phyloP scores from a whole-genome alignment of 306 rosid species.

The Casuarina equisetifolia region DNA sequence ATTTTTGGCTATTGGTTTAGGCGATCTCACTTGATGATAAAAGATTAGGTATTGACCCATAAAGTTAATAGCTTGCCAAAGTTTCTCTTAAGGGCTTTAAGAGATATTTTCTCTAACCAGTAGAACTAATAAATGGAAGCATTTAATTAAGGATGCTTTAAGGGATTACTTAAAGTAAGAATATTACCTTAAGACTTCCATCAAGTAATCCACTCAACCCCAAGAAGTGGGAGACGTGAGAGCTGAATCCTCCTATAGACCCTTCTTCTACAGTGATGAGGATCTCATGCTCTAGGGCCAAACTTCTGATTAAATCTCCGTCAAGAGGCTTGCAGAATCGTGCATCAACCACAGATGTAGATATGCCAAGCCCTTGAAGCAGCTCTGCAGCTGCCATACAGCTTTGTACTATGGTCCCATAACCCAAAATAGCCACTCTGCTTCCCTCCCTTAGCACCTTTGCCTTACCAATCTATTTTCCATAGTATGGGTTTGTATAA shows the following conservation, averaged over 20 bases:
- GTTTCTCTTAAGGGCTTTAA: too few species aligned
- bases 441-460: slow-evolving; percentile 53
- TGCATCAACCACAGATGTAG: slow-evolving; percentile 64
- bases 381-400: slow-evolving; percentile 52
- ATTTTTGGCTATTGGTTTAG: too few species aligned
- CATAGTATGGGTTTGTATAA: slow-evolving; percentile 5
- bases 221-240: slow-evolving; percentile 69
- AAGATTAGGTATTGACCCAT: too few species aligned
- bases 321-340: slow-evolving; percentile 72
- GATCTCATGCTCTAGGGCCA: slow-evolving; percentile 55
- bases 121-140: not conserved
- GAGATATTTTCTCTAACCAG: not conserved
- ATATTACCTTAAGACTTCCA: slow-evolving; percentile 59
- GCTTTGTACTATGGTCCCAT: slow-evolving; percentile 51
- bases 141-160: not conserved
- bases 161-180: not conserved
- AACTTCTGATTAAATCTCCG: slow-evolving; percentile 43
- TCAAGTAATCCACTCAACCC: slow-evolving; percentile 54
- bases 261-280: slow-evolving; percentile 73
- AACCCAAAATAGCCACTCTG: slow-evolving; percentile 64
- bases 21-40: too few species aligned
- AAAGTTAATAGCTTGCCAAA: too few species aligned
- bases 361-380: slow-evolving; percentile 42
- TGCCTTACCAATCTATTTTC: slow-evolving; percentile 63
- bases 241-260: slow-evolving; percentile 67